Base-by-base conservation (phyloP, 108 stramenopile genomes). In the Cyclotella kingstonii region DNA sequence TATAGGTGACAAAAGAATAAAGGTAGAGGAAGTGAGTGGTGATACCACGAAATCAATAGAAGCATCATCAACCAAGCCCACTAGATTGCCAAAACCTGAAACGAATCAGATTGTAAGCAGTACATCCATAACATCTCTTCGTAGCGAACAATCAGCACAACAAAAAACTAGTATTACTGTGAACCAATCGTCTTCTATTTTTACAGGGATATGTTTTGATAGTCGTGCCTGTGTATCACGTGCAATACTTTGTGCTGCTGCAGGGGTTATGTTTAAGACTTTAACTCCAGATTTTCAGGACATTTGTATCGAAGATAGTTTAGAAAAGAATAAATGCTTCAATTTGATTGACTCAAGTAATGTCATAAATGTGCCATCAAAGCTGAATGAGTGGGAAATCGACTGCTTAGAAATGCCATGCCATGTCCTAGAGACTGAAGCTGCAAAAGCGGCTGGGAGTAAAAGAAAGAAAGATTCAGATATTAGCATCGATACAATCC, bases 201-300 rank as follows among this genome's bases (percentile, higher is more conserved):
- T 8, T 1, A 3, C 43, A 42, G 9, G 29, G 14, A 27, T 29
- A 0, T 17, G 26, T 21, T 18, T 45, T 14, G 59, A 34, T 22
- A 60, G 23, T 33, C 22, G 44, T 31, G 31, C 31, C 36, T 80
- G 66, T 15, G 61, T 59, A 8, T 79, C 83, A 18, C 65, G 84
- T 5, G 87, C 91, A 34, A 77, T 89, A 29, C 54, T 92, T 8
- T 84, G 87, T 31, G 79, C 86, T 0, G 82, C 84, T 0, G 86
- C 82, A 28, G 81, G 78, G 21, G 56, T 80, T 12, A 81, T 73
- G 17, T 85, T 89, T 66, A 70, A 73, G 9, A 68, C 65, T 22
- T 62, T 80, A 23, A 84, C 87, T 35, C 86, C 87, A 4, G 48
- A 70, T 14, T 61, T 46, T n/a, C 55, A 40, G 38, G 36, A 25